Evolutionary conservation across 305 asterid genomes (phyloP).

Genomic region (Solanum chacoense): DNA sequence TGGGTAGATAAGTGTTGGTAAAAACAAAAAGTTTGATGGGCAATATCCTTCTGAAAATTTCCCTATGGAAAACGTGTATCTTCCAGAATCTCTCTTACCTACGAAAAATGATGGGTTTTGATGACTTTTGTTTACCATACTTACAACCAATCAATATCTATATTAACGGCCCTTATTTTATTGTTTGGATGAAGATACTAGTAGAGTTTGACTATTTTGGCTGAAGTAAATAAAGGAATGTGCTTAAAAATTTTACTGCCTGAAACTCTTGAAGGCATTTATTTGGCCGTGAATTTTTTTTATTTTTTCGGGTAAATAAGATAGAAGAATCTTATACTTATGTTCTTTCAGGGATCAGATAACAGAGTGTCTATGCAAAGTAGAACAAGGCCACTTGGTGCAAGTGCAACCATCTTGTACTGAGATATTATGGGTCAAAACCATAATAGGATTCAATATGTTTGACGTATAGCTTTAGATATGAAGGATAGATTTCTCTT

Average conservation of each 20-base stretch:
- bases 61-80: not conserved
- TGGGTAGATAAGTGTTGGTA: not conserved
- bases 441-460: not conserved
- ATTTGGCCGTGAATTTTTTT: not conserved
- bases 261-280: not conserved
- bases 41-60: not conserved
- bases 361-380: not conserved
- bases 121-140: not conserved
- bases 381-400: not conserved
- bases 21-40: not conserved
- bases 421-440: not conserved
- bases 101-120: not conserved
- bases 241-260: not conserved
- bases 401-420: not conserved
- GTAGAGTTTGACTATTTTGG: not conserved
- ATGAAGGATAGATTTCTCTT: not conserved
- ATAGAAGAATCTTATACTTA: not conserved
- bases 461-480: not conserved
- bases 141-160: not conserved
- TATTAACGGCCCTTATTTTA: not conserved
- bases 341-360: not conserved
- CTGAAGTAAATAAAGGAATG: not conserved
- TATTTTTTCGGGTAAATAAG: not conserved
- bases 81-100: not conserved
- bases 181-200: not conserved